A percentile compares a stretch with the other conserved stretches of the same genome.
Evolutionary conservation across 345 rosid species (phyloP).

Genomic region (Conringia planisiliqua): DNA sequence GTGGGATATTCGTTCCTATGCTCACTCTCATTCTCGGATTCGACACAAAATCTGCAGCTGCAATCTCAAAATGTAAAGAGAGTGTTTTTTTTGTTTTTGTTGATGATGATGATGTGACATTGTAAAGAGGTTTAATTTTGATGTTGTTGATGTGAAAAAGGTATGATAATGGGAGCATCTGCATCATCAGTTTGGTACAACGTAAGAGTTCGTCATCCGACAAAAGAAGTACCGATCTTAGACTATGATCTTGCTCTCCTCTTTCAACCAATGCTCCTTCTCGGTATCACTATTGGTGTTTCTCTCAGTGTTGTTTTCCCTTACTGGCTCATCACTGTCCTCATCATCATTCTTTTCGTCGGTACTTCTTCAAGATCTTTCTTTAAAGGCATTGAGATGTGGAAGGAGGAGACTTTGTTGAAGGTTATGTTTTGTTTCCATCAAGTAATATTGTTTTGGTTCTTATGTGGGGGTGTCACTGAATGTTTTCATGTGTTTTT

Average conservation of each 20-base stretch:
- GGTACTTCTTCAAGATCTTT: conserved; percentile 90
- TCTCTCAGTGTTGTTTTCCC: conserved; percentile 90
- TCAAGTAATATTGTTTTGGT: background rate
- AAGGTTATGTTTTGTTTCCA: conserved; percentile 40
- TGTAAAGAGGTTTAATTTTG: background rate
- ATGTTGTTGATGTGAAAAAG: conserved; percentile 37
- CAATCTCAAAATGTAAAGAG: conserved; percentile 79
- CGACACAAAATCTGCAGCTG: conserved; percentile 95
- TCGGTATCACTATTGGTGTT: conserved; percentile 91
- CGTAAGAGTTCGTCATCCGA: conserved; percentile 77
- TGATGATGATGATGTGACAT: background rate
- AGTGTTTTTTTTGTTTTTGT: background rate
- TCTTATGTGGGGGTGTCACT: background rate
- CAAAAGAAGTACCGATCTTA: conserved; percentile 78
- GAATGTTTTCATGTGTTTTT: background rate
- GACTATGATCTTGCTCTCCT: conserved; percentile 89
- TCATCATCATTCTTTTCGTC: conserved; percentile 79
- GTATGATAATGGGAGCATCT: conserved; percentile 99
- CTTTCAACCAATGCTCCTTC: conserved; percentile 92
- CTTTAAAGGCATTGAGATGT: conserved; percentile 71
- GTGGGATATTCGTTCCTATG: conserved; percentile 97
- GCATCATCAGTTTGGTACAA: conserved; percentile 94
- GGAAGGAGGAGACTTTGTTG: conserved; percentile 82
- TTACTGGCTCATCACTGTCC: conserved; percentile 90
- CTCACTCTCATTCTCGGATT: conserved; percentile 86